A percentile compares a stretch with the other conserved stretches of the same genome.
Evolutionary conservation across 169 alveolate genomes (phyloP).

Genomic region (Cryptosporidium canis): DNA sequence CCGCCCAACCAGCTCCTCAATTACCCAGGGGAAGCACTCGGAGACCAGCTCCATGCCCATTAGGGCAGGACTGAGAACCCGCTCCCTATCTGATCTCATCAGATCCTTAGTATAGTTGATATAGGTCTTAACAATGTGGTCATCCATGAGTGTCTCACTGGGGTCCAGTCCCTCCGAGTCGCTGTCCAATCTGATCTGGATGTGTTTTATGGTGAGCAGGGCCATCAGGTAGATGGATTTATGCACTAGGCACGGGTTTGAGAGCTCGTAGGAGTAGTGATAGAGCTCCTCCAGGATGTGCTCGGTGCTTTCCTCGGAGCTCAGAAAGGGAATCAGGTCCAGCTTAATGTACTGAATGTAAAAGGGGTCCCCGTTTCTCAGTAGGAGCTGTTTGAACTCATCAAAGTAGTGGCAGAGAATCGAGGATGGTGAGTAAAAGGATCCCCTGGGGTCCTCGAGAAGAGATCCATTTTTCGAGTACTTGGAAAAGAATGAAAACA

Average conservation of each 20-base stretch:
- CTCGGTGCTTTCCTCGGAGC: constrained; percentile 77
- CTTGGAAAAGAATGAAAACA: constrained; percentile 51
- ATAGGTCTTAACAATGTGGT: neutral
- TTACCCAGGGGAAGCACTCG: constrained; percentile 31
- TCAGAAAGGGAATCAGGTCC: constrained; percentile 81
- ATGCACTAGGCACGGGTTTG: neutral
- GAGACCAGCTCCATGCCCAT: constrained; percentile 20
- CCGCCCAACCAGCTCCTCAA: neutral
- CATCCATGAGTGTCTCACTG: neutral
- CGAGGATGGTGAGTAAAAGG: neutral
- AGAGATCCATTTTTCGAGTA: neutral
- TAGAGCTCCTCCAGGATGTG: constrained; percentile 39
- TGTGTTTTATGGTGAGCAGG: neutral
- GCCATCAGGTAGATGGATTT: constrained; percentile 37
- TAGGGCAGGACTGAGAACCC: constrained; percentile 6
- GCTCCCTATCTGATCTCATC: constrained; percentile 15
- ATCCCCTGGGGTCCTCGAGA: neutral
- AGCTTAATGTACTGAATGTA: constrained; percentile 85
- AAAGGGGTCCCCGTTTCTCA: constrained; percentile 85
- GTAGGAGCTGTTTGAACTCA: constrained; percentile 82
- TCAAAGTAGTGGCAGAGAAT: constrained; percentile 36
- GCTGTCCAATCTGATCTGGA: neutral
- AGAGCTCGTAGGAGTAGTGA: constrained; percentile 36
- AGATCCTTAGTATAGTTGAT: constrained; percentile 4
- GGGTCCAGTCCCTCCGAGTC: neutral